Conservation (phyloP, 164 flowering plant species). For the Magnolia changhungtana region DNA sequence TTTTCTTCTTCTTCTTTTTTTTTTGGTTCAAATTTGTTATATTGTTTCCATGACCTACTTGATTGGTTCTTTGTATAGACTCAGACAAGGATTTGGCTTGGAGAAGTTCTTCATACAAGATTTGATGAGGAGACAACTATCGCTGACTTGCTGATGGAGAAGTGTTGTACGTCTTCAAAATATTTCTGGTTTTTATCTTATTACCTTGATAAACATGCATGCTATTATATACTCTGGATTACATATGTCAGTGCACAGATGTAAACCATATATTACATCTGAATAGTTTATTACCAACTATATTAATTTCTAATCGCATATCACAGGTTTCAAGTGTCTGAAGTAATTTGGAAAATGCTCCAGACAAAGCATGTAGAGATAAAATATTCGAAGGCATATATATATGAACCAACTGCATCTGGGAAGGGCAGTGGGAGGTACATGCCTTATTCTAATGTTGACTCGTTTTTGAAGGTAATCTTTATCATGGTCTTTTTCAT, state of each 20-base stretch:
- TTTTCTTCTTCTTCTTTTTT: not conserved
- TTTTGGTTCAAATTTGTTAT: not conserved
- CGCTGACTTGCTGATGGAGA: constrained; percentile 65
- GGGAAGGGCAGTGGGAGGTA: constrained; percentile 54
- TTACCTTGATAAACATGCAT: not conserved
- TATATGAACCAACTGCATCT: constrained; percentile 27
- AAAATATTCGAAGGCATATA: constrained; percentile 30
- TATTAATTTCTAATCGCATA: not conserved
- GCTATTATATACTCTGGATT: not conserved
- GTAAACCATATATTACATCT: not conserved
- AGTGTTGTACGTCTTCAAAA: constrained; percentile 43
- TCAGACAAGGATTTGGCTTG: constrained; percentile 72
- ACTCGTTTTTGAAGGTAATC: constrained; percentile 66
- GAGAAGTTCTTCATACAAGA: constrained; percentile 55
- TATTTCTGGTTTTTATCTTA: not conserved
- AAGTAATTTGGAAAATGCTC: constrained; percentile 50
- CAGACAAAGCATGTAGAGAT: constrained; percentile 28
- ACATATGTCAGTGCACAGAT: too few relatives aligned
- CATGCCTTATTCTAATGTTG: constrained; percentile 64
- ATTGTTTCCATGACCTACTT: not conserved
- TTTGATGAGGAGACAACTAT: constrained; percentile 43
- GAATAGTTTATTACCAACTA: not conserved
- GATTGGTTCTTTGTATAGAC: constrained; percentile 29
- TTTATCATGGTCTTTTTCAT: not conserved
- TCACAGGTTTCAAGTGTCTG: constrained; percentile 53